phyloP scores from a whole-genome alignment of 164 flowering plant species.

The Nymphaea colorata region DNA sequence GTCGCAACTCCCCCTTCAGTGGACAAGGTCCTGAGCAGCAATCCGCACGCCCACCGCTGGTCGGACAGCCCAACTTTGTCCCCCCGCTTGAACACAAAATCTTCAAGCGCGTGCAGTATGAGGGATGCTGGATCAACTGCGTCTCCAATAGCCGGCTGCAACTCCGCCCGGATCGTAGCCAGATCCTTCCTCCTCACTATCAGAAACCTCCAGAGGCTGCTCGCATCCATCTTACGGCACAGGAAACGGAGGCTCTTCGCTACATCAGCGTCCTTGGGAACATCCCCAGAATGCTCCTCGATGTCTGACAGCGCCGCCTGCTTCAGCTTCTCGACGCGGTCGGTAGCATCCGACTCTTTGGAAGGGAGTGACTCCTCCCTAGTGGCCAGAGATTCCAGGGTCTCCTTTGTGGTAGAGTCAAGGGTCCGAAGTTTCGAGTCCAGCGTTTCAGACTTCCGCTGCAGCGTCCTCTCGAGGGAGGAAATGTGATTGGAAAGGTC shows the following conservation, averaged over 20 bases:
- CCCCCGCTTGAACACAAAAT: slow-evolving; percentile 15
- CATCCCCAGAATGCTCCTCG: slow-evolving; percentile 2
- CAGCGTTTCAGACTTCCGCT: slow-evolving; percentile 21
- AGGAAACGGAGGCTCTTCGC: slow-evolving; percentile 11
- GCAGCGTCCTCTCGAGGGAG: slow-evolving; percentile 25
- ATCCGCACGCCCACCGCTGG: slow-evolving; percentile 49
- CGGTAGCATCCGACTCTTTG: slow-evolving; percentile 25
- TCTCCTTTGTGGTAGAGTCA: slow-evolving; percentile 18
- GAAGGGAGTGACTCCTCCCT: slow-evolving; percentile 40
- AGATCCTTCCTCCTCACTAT: slow-evolving; percentile 38
- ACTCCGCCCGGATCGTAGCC: slow-evolving; percentile 20
- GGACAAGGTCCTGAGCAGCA: slow-evolving; percentile 31
- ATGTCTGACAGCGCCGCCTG: slow-evolving; percentile 25
- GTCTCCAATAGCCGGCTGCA: slow-evolving; percentile 19
- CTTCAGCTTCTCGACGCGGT: slow-evolving; percentile 22
- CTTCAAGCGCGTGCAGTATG: slow-evolving; percentile 37
- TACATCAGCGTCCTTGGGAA: background rate
- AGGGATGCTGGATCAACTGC: slow-evolving; percentile 33
- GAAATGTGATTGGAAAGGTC: slow-evolving; percentile 30
- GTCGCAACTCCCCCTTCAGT: slow-evolving; percentile 13
- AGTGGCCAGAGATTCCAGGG: slow-evolving; percentile 21
- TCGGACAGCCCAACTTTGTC: slow-evolving; percentile 34
- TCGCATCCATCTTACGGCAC: slow-evolving; percentile 35
- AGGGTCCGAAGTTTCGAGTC: slow-evolving; percentile 32
- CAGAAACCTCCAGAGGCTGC: slow-evolving; percentile 27